These are phyloP conservation scores for Cladosporium colombiae DNA, from an alignment of 2,329 filamentous ascomycete species.

Conservation along the genomic window DNA sequence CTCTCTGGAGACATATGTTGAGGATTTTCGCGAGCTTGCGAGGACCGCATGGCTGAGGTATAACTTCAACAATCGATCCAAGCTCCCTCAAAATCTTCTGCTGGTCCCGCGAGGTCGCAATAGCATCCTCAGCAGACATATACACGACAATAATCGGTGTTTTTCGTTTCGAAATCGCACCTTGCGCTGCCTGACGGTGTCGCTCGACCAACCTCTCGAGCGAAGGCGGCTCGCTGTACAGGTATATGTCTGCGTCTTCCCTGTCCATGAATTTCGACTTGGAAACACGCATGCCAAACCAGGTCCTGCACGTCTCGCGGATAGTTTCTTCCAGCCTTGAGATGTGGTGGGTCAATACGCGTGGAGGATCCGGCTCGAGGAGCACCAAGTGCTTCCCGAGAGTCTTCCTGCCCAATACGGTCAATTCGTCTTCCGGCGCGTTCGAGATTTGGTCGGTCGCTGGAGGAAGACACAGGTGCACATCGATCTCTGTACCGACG, in stretches of 20 bases:
- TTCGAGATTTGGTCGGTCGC: conserved; percentile 17
- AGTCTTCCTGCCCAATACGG: conserved; percentile 20
- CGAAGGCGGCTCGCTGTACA: conserved; percentile 30
- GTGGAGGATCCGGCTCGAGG: conserved; percentile 22
- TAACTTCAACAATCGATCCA: conserved; percentile 35
- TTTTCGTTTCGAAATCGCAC: conserved; percentile 2
- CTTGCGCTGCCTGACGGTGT: conserved; percentile 15
- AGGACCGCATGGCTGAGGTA: conserved; percentile 42
- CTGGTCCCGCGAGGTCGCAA: conserved; percentile 27
- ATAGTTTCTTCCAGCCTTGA: conserved; percentile 27
- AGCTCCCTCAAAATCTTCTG: conserved; percentile 24
- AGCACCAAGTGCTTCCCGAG: conserved; percentile 27
- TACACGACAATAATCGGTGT: conserved; percentile 40
- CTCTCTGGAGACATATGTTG: conserved; percentile 33
- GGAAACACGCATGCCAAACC: conserved; percentile 30
- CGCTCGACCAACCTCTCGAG: conserved; percentile 25
- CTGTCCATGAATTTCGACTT: conserved; percentile 23
- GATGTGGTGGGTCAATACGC: conserved; percentile 21
- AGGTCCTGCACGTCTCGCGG: conserved; percentile 25
- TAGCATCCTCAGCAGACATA: conserved; percentile 37
- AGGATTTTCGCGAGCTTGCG: conserved; percentile 43
- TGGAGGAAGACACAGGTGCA: conserved; percentile 25
- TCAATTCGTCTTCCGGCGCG: conserved; percentile 22
- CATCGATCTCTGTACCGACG: conserved; percentile 30
- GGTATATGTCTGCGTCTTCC: conserved; percentile 27